Evolutionary conservation across 2,329 filamentous ascomycete species (phyloP), one percentile per base, ranked within the genome.

Genomic region (Lachnellula arida): DNA sequence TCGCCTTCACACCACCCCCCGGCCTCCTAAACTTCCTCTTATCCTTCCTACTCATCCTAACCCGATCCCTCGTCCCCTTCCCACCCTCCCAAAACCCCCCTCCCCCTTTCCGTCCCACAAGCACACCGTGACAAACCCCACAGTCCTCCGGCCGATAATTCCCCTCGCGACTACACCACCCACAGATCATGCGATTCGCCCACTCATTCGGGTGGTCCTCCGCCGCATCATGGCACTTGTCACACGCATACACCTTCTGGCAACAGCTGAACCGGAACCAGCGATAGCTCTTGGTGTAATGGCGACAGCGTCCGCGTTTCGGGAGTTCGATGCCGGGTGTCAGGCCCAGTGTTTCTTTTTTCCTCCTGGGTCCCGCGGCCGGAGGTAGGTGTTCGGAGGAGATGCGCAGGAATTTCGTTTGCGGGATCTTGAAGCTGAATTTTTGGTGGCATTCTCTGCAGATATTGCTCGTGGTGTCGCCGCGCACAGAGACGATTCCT

Each of bases 41-140:
- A 71, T 91, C 87, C 72, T 90, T 91, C 57, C 85, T 78, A 65
- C 84, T 88, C 89, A 92, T 92, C 65, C 79, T 74, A 34, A 73
- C 74, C 70, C 78, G 81, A 68, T 91, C 87, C 58, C 89, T 76
- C n/a, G 88, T 92, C 1, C 88, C 88, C 70, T 88, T 90, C 1
- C 90, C 90, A 11, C 90, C 90, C 74, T 95, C 90, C 90, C 90
- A 95, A 72, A 91, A 95, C 0, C 90, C 90, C 44, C 75, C 76
- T 7, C 76, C 75, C 3, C 82, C 81, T 67, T 83, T 86, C 61
- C 73, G 78, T 0, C 88, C 85, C 51, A 91, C 79, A 12, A 94
- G 80, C 49, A 79, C 81, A 35, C 85, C 76, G 49, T 86, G 87
- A 67, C 90, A 95, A 66, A 89, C 83, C 1, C 76, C 79, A 70